Conservation (phyloP, 2,329 filamentous ascomycete genomes). For the Trichoderma sp. region DNA sequence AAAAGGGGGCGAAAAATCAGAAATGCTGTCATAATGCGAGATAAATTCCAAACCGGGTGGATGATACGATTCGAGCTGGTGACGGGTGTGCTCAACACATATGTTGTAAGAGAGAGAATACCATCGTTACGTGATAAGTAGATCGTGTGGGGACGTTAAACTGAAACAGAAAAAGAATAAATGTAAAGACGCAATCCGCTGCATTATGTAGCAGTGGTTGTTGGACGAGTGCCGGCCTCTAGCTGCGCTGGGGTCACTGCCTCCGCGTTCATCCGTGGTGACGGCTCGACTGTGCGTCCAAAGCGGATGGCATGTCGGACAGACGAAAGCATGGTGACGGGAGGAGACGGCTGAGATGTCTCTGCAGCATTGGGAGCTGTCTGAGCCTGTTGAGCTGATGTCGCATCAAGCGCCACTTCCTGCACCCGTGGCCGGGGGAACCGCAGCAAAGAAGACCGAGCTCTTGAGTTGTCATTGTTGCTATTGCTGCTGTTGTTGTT, state of each 20-base stretch:
- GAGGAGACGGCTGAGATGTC: neutral
- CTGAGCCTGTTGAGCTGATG: conserved; percentile 3
- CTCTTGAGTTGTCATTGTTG: conserved; percentile 4
- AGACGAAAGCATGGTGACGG: conserved; percentile 31
- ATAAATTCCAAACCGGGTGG: conserved; percentile 23
- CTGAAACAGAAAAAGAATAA: neutral
- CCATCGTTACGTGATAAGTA: conserved; percentile 26
- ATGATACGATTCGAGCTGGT: conserved; percentile 27
- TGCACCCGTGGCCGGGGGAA: conserved; percentile 3
- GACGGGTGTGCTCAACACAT: conserved; percentile 26
- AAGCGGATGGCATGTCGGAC: conserved; percentile 35
- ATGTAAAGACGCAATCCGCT: neutral
- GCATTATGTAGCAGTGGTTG: conserved; percentile 15
- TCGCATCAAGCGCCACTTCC: neutral
- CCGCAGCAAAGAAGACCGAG: neutral
- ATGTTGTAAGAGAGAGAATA: conserved; percentile 30
- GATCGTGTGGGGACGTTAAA: neutral
- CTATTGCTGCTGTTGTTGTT: neutral
- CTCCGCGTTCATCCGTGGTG: conserved; percentile 21
- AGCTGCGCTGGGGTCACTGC: conserved; percentile 46
- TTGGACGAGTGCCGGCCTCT: conserved; percentile 41
- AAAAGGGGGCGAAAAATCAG: conserved; percentile 22
- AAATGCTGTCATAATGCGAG: conserved; percentile 28
- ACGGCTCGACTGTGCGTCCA: conserved; percentile 28
- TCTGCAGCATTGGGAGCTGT: neutral